Percentiles rank a stretch among this genome's conserved stretches.
These are phyloP conservation scores for Excoecaria agallocha DNA, from an alignment of 345 rosid species.

Conservation along the genomic window DNA sequence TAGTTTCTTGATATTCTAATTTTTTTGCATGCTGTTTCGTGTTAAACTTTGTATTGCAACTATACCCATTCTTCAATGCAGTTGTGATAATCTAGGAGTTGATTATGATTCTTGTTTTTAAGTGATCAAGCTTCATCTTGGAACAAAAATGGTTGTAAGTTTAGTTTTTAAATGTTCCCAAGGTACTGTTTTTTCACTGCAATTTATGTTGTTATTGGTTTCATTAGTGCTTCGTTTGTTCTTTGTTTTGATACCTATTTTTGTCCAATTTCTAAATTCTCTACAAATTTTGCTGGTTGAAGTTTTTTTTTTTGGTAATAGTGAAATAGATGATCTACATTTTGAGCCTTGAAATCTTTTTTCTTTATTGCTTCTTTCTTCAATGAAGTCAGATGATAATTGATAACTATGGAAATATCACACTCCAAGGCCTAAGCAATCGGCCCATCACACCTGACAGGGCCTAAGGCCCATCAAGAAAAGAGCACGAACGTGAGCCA, in stretches of 20 bases:
- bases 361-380: background rate
- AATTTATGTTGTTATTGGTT: background rate
- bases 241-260: background rate
- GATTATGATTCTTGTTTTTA: background rate
- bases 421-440: too few relatives aligned
- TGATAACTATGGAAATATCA: too few relatives aligned
- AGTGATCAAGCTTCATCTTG: background rate
- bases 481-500: too few relatives aligned
- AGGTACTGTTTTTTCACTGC: background rate
- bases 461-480: too few relatives aligned
- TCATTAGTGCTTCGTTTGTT: background rate
- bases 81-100: background rate
- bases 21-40: too few relatives aligned
- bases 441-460: too few relatives aligned
- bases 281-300: background rate
- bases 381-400: background rate
- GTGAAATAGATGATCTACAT: background rate
- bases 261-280: background rate
- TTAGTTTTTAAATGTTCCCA: constrained; percentile 8
- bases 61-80: too few relatives aligned
- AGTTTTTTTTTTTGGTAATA: background rate
- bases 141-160: constrained; percentile 3
- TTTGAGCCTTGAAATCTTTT: background rate
- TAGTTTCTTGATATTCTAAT: too few relatives aligned
- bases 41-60: too few relatives aligned